Base-by-base conservation (phyloP, 2,329 filamentous ascomycete genomes). In the Malbranchea zuffiana region DNA sequence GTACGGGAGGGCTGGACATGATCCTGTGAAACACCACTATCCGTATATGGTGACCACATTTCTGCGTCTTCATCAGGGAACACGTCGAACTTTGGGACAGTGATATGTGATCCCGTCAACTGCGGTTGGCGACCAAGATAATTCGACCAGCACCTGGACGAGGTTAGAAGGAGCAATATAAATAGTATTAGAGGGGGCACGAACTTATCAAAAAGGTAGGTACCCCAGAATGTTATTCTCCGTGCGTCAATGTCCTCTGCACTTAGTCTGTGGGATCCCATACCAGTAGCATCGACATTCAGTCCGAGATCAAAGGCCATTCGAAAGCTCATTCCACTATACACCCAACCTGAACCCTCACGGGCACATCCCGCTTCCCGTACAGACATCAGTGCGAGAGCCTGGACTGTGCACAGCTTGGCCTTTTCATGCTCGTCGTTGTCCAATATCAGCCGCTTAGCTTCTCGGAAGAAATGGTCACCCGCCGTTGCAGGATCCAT, bases 301-400 rank as follows among this genome's bases (percentile, higher is more conserved):
- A 98, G 68, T 0, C 90, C 90, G 45, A 98, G 74, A 51, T 98
- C 90, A 56, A 82, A 82, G 0, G 87, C 88, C 88, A 98, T 96
- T 29, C 90, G 80, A 56, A 98, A 96, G 51, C 83, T 90, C 83
- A 98, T 95, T 33, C 90, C 88, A 51, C 85, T 94, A 59, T 96
- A 96, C 3, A 95, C 86, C 90, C 90, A 98, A 1, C 90, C 90
- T 59, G 90, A 93, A 25, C 85, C 85, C 61, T 96, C 90, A 27
- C 88, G 74, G 0, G 84, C 88, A 56, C 88, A 96, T 1, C 90
- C 90, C 2, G 88, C 90, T 63, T 98, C 90, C 43, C 90, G 73
- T 1, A 96, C 88, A 5, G 87, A 95, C 87, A 98, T 95, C 44
- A 96, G 66, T 0, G 86, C 87, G 37, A 96, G 65, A 0, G 90